These are phyloP conservation scores for Nosema muscidifuracis DNA, from an alignment of 371 early-diverging fungal species.

Conservation along the genomic window DNA sequence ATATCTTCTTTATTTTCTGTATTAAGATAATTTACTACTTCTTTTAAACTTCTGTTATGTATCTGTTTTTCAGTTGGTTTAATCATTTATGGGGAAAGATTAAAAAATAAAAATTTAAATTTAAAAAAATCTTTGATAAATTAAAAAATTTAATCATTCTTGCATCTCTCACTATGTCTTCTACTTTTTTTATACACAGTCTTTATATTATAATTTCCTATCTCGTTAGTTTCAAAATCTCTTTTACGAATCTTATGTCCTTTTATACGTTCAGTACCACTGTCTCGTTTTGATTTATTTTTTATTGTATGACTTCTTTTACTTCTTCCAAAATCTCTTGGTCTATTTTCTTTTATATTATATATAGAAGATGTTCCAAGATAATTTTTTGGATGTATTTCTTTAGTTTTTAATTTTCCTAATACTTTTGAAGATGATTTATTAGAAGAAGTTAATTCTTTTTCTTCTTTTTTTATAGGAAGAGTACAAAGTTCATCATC, in stretches of 20 bases:
- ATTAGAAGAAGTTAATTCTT: no score
- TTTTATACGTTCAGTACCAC: neutral
- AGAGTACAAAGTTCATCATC: neutral
- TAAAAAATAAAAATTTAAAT: neutral
- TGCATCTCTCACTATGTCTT: neutral
- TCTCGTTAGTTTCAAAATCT: neutral
- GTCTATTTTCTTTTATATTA: neutral
- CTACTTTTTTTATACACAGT: neutral
- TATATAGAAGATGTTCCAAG: no score
- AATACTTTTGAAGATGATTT: no score
- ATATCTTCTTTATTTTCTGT: neutral
- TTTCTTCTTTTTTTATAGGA: no score
- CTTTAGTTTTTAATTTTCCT: no score
- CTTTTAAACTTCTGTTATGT: neutral
- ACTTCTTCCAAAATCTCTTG: neutral
- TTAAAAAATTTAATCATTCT: neutral
- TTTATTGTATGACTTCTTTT: neutral
- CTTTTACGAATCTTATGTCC: neutral
- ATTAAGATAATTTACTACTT: constrained; percentile 22
- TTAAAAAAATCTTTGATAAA: neutral
- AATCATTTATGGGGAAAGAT: neutral
- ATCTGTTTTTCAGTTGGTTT: constrained; percentile 5
- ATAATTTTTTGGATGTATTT: no score
- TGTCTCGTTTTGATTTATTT: neutral
- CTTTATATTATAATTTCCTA: neutral